Base-by-base conservation (phyloP, 2,329 filamentous ascomycete genomes). In the Huntiella decipiens region DNA sequence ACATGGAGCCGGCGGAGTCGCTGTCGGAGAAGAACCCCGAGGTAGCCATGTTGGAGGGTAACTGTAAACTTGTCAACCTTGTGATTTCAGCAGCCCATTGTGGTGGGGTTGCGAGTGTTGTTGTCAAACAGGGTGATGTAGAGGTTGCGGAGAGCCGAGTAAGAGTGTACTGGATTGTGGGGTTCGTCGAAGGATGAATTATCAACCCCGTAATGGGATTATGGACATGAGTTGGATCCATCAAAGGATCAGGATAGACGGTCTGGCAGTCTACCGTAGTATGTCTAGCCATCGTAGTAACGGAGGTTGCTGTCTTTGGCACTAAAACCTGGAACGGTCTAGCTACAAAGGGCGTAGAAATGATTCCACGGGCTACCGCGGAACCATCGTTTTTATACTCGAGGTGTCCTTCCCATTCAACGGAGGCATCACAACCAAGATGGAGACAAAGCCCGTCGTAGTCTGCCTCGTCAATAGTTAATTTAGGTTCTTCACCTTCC, bases 321-420 rank as follows among this genome's bases (percentile, higher is more conserved):
- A 74, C 55, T 1, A 63, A 53, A 11, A 75, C 57, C 40, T 74
- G 65, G 46, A 76, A 75, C 0, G 68, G 61, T 39, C 65, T 65
- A 2, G 66, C 60, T 12, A 63, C 56, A 33, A 66, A 63, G 0
- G 72, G 71, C 0, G 70, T 73, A 1, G 66, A 65, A 4, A 76
- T 64, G 2, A 74, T 59, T 2, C 70, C 72, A n/a, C 70, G 65
- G 38, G 65, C 70, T 36, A 63, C 53, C n/a, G 58, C 60, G 0
- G 54, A 55, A 4, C 55, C 54, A 6, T 55, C 54, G 3, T 56
- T 58, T 4, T 63, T 57, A 0, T 58, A 55, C 63, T 65, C 69
- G 12, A 70, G 68, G 36, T 57, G 60, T 40, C 72, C 63, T 52
- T 76, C 72, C 62, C 71, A 76, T 43, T 67, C 65, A 11, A 75